These are phyloP conservation scores for Aureobasidium musti DNA, from an alignment of 2,329 filamentous ascomycete species.

Conservation along the genomic window DNA sequence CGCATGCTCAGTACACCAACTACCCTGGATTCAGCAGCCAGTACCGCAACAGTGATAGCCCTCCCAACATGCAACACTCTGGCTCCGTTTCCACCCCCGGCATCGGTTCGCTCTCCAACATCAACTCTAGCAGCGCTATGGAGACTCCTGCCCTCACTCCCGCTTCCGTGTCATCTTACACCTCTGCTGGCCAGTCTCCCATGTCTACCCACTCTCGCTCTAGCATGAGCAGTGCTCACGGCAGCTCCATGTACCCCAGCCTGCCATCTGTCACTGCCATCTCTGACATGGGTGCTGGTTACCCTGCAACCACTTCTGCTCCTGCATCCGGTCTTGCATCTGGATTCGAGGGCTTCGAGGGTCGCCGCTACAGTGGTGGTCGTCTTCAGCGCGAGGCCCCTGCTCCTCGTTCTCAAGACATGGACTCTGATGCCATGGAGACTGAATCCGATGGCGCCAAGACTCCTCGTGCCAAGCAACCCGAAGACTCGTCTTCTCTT, in stretches of 20 bases:
- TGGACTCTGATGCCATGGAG: slow-evolving; percentile 46
- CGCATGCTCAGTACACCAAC: slow-evolving; percentile 57
- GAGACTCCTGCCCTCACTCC: slow-evolving; percentile 77
- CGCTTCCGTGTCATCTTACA: slow-evolving; percentile 73
- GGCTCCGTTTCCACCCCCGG: slow-evolving; percentile 42
- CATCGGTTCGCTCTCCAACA: slow-evolving; percentile 41
- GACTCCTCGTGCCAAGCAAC: slow-evolving; percentile 43
- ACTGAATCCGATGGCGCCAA: slow-evolving; percentile 44
- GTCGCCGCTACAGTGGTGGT: slow-evolving; percentile 63
- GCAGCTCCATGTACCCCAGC: slow-evolving; percentile 71
- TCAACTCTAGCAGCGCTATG: slow-evolving; percentile 47
- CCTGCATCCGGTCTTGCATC: slow-evolving; percentile 69
- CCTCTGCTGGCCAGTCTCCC: slow-evolving; percentile 71
- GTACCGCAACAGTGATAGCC: slow-evolving; percentile 61
- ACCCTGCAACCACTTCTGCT: slow-evolving; percentile 66
- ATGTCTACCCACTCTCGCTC: slow-evolving; percentile 64
- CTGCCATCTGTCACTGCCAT: slow-evolving; percentile 71
- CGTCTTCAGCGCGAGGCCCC: slow-evolving; percentile 59
- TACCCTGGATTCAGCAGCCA: slow-evolving; percentile 48
- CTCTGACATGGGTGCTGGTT: slow-evolving; percentile 57
- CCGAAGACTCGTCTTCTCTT: slow-evolving; percentile 39
- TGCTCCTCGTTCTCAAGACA: slow-evolving; percentile 45
- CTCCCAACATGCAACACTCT: slow-evolving; percentile 45
- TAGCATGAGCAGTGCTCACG: slow-evolving; percentile 56
- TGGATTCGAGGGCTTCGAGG: slow-evolving; percentile 61